Conservation (phyloP, 495 filamentous ascomycete species). For the Amorphotheca resinae region DNA sequence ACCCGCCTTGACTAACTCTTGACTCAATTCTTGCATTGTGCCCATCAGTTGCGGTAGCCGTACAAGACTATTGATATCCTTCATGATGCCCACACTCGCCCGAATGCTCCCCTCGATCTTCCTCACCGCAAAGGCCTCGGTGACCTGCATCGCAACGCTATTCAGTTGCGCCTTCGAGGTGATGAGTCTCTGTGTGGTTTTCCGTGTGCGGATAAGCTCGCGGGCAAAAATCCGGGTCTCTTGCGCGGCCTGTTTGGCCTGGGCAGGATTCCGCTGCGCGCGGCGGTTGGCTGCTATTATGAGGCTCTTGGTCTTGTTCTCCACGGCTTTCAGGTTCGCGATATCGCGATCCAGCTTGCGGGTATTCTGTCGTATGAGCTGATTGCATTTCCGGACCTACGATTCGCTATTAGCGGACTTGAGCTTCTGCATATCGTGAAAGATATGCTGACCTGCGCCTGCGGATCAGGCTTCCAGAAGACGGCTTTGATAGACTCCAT, state of each 20-base stretch:
- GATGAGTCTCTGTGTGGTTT: conserved; percentile 55
- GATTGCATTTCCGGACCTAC: conserved; percentile 95
- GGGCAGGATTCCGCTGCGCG: conserved; percentile 61
- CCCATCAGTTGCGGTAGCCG: conserved; percentile 73
- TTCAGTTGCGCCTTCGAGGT: conserved; percentile 87
- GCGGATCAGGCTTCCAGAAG: conserved; percentile 86
- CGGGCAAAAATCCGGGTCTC: conserved; percentile 80
- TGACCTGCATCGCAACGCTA: conserved; percentile 95
- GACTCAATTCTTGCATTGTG: conserved; percentile 81
- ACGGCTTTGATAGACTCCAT: conserved; percentile 85
- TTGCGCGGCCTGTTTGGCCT: conserved; percentile 58
- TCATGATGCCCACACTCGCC: conserved; percentile 85
- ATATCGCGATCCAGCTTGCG: conserved; percentile 96
- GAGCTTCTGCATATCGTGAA: background rate
- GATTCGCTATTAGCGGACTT: background rate
- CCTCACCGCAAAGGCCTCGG: conserved; percentile 87
- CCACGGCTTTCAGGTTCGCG: conserved; percentile 53
- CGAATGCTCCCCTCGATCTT: conserved; percentile 92
- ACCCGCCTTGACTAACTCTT: conserved; percentile 83
- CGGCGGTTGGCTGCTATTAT: conserved; percentile 72
- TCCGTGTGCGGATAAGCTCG: conserved; percentile 74
- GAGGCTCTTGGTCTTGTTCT: conserved; percentile 72
- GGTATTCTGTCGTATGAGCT: conserved; percentile 77
- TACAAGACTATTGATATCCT: conserved; percentile 82
- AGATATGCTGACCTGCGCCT: conserved; percentile 56